Evolutionary conservation across 306 rosid species (phyloP), one percentile per base, ranked within the genome.

Genomic region (Quercus variabilis): DNA sequence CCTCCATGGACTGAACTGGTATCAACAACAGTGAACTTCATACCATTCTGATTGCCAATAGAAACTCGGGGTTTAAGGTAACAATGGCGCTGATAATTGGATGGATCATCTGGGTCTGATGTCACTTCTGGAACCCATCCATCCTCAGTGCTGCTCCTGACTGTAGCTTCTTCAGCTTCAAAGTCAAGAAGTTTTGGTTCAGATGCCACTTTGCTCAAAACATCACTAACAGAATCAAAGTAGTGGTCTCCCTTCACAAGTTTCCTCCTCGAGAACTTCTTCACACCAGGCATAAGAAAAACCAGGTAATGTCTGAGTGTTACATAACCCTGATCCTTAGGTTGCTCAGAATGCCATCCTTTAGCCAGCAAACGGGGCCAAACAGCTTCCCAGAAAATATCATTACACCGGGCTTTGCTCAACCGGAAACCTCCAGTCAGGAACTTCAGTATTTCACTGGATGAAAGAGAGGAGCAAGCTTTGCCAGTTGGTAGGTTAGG

Each of bases 311-410:
- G 74, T 70, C 84, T 83, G 67, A 92, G 82, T 69, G 85, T 84
- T 52, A 86, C 60, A 80, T 80, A 88, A 60, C 86, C 89, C 73
- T 80, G 94, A 81, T 83, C 82, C 81, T 84, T 83, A 13, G 89
- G 91, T 71, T 87, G 93, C 91, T 90, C 93, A 6, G 96, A 90
- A 82, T 90, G 91, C 95, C 97, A 92, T 67, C 95, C 97, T 81
- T 86, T 92, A 35, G 89, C 95, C 6, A 92, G 85, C 80, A 90
- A 88, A 74, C 95, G 97, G 19, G 97, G 98, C 98, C 98, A 93
- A 76, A 93, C 92, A 76, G 98, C 98, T 75, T 89, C 93, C 98
- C 98, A 91, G 81, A 93, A 93, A 58, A 93, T 88, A 43, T 91
- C 94, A 14, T 75, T 87, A 78, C 92, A 84, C 73, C 90, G 88